Base-by-base conservation (phyloP, 169 alveolate species). In the Eimeria zaria region DNA sequence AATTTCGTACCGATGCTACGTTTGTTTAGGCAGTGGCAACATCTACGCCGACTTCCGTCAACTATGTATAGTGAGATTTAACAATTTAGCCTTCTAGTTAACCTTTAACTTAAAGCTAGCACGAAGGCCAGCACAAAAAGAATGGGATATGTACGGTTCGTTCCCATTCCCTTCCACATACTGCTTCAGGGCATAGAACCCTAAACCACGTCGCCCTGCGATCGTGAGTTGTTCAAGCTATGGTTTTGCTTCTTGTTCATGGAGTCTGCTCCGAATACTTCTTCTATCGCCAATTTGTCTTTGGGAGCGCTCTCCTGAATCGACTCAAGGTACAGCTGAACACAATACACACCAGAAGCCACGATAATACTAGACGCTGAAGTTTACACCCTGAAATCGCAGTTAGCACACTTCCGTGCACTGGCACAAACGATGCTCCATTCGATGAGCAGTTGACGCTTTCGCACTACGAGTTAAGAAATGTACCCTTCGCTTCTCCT, bases 401-500 rank as follows among this genome's bases (percentile, higher is more conserved):
- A 14, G 27, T 27, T 51, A 14, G 67, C 36, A 30, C 14, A 78
- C 24, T 41, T 14, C 64, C n/a, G 48, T 51, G n/a, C 88, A 78
- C n/a, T n/a, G n/a, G n/a, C n/a, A n/a, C n/a, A n/a, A n/a, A n/a
- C n/a, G n/a, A n/a, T n/a, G n/a, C n/a, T n/a, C n/a, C n/a, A n/a
- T n/a, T n/a, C n/a, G n/a, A n/a, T n/a, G n/a, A n/a, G 27, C 3
- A 46, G n/a, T 18, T 44, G 16, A 46, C 12, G 12, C 27, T 36
- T 27, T 39, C n/a, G 53, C n/a, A 73, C 0, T 39, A 39, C 7
- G 3, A 18, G 30, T 71, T 18, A n/a, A 5, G 41, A 0, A 22
- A 2, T 27, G 41, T 78, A 83, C 91, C 91, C 67, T 83, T 83
- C 91, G 62, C 76, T 58, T 83, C 20, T 83, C 91, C 91, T 83